Percentiles rank a stretch among this genome's conserved stretches.
phyloP scores from a whole-genome alignment of 805 yeast genomes.

The Candida multigemmis region DNA sequence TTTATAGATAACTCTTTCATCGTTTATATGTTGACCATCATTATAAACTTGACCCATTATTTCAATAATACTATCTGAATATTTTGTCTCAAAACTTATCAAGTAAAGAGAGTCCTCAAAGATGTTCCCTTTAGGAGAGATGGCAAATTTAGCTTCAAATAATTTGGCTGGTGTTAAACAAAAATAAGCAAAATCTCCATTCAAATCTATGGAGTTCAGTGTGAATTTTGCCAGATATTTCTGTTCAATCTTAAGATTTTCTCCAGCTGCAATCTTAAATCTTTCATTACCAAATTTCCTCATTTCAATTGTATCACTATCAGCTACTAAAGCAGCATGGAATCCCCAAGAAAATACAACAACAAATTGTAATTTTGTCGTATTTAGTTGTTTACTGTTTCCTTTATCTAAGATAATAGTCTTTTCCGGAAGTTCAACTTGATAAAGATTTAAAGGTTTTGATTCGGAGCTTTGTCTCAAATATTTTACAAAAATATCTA shows the following conservation, averaged over 20 bases:
- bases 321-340: conserved; percentile 80
- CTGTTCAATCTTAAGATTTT: conserved; percentile 43
- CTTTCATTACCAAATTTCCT: conserved; percentile 56
- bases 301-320: conserved; percentile 62
- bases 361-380: conserved; percentile 24
- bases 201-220: conserved; percentile 7
- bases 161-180: conserved; percentile 44
- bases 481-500: conserved; percentile 7
- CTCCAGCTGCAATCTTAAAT: conserved; percentile 59
- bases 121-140: conserved; percentile 52
- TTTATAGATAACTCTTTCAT: conserved; percentile 39
- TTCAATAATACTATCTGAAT: conserved; percentile 32
- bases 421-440: conserved; percentile 32
- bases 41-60: conserved; percentile 51
- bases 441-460: conserved; percentile 35
- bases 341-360: conserved; percentile 81
- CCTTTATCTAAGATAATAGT: conserved; percentile 8
- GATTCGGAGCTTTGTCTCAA: conserved; percentile 2
- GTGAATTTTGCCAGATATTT: conserved; percentile 35
- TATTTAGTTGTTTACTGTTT: conserved; percentile 6
- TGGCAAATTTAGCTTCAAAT: conserved; percentile 52
- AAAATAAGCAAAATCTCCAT: conserved; percentile 49
- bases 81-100: conserved; percentile 31
- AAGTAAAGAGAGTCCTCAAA: conserved; percentile 33
- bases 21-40: conserved; percentile 43